Evolutionary conservation across 2,329 filamentous ascomycete species (phyloP).

Genomic region (Microcyclospora pomicola): DNA sequence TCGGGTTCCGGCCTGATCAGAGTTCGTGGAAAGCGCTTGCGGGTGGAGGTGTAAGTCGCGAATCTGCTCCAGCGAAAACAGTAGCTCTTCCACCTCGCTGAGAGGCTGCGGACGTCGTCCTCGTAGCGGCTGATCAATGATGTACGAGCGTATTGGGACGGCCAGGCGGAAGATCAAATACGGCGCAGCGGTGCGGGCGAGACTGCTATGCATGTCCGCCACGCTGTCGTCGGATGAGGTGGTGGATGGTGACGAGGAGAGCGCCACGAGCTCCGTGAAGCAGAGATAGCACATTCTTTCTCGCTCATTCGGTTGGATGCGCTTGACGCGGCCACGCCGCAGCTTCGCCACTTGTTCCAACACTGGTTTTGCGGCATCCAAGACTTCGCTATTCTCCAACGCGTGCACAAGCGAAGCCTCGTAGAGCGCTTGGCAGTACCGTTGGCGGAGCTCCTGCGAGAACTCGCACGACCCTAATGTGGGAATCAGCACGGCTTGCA

Average conservation of each 20-base stretch:
- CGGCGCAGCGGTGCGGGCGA: slow-evolving; percentile 64
- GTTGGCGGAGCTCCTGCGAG: slow-evolving; percentile 50
- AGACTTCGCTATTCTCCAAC: slow-evolving; percentile 48
- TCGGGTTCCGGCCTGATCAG: slow-evolving; percentile 14
- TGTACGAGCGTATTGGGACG: slow-evolving; percentile 67
- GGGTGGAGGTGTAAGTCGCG: slow-evolving; percentile 55
- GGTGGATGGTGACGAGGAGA: slow-evolving; percentile 11
- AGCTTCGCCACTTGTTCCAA: slow-evolving; percentile 49
- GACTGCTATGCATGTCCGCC: slow-evolving; percentile 34
- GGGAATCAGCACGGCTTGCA: slow-evolving; percentile 61
- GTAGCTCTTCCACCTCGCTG: slow-evolving; percentile 63
- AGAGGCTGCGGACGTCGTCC: slow-evolving; percentile 81
- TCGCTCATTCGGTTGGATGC: slow-evolving; percentile 50
- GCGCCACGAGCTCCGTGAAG: slow-evolving; percentile 52
- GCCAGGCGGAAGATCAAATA: slow-evolving; percentile 73
- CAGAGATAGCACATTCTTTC: slow-evolving; percentile 66
- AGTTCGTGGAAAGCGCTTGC: slow-evolving; percentile 20
- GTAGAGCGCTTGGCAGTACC: slow-evolving; percentile 67
- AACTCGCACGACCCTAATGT: slow-evolving; percentile 53
- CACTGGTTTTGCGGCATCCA: slow-evolving; percentile 36
- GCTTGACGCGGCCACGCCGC: slow-evolving; percentile 59
- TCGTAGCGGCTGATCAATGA: slow-evolving; percentile 80
- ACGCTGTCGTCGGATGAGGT: slow-evolving; percentile 1
- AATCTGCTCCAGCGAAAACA: slow-evolving; percentile 55
- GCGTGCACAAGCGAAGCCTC: slow-evolving; percentile 67